Evolutionary conservation across 306 rosid genomes (phyloP).

Genomic region (Dalbergia oliveri): DNA sequence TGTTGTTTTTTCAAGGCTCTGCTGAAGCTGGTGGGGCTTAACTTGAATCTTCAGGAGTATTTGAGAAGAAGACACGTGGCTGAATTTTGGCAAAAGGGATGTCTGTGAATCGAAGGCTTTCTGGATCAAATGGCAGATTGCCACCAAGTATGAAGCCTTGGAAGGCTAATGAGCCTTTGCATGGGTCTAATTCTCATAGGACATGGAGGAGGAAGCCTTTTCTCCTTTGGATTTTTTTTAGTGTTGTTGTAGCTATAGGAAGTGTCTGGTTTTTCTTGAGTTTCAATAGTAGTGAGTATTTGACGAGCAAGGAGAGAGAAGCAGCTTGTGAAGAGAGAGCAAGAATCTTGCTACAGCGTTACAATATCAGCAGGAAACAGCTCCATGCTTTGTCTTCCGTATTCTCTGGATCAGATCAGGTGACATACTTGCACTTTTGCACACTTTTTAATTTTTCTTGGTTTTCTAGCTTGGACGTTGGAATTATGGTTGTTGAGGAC

Average conservation of each 20-base stretch:
- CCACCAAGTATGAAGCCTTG: slow-evolving; percentile 59
- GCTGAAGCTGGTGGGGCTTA: slow-evolving; percentile 45
- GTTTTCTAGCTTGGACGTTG: slow-evolving; percentile 26
- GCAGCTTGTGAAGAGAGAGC: slow-evolving; percentile 59
- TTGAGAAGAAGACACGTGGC: slow-evolving; percentile 45
- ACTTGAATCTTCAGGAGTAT: slow-evolving; percentile 49
- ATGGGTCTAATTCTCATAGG: slow-evolving; percentile 59
- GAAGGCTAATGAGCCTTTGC: slow-evolving; percentile 65
- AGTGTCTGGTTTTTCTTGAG: slow-evolving; percentile 58
- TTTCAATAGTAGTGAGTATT: slow-evolving; percentile 46
- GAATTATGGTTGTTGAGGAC: slow-evolving; percentile 1
- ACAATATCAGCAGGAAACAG: slow-evolving; percentile 75
- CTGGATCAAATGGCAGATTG: slow-evolving; percentile 71
- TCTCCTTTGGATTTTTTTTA: slow-evolving; percentile 62
- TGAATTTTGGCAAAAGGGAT: slow-evolving; percentile 58
- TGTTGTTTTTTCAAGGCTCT: slow-evolving; percentile 55
- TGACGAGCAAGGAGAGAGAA: slow-evolving; percentile 52
- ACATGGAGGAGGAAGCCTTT: slow-evolving; percentile 62
- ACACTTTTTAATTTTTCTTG: slow-evolving; percentile 25
- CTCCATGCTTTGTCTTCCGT: slow-evolving; percentile 68
- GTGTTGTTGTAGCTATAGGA: slow-evolving; percentile 50
- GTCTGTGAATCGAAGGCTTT: slow-evolving; percentile 73
- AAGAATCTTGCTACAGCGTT: slow-evolving; percentile 64
- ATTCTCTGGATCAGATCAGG: slow-evolving; percentile 89
- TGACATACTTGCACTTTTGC: slow-evolving; percentile 35